A percentile compares a stretch with the other conserved stretches of the same genome.
phyloP scores from a whole-genome alignment of 495 filamentous ascomycete species.

The Jackrogersella multiformis region DNA sequence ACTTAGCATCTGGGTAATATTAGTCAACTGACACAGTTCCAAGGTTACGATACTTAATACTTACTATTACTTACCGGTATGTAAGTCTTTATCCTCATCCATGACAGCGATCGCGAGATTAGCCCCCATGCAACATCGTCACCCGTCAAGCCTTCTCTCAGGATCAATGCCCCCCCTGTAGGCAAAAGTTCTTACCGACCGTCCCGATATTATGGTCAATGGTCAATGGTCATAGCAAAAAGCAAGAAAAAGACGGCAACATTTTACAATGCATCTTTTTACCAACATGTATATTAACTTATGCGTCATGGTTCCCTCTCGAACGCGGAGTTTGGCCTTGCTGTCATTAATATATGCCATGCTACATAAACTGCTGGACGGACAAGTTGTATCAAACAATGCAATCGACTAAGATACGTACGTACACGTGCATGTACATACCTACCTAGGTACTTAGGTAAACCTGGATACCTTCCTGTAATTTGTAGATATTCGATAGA shows the following conservation, averaged over 20 bases:
- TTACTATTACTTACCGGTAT: neutral
- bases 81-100: constrained; percentile 17
- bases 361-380: constrained; percentile 16
- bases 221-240: constrained; percentile 8
- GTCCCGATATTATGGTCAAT: constrained; percentile 29
- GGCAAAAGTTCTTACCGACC: constrained; percentile 31
- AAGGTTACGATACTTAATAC: no score
- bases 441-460: neutral
- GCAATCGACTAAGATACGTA: neutral
- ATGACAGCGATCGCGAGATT: constrained; percentile 39
- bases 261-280: constrained; percentile 4
- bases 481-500: neutral
- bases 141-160: constrained; percentile 23
- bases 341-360: constrained; percentile 33
- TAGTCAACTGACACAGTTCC: neutral
- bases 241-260: constrained; percentile 4
- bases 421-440: neutral
- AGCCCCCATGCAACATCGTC: constrained; percentile 33
- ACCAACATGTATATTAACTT: constrained; percentile 21
- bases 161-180: constrained; percentile 7
- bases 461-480: no score
- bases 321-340: constrained; percentile 28
- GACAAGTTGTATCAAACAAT: constrained; percentile 5
- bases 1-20: neutral
- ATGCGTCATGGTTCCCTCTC: constrained; percentile 23